phyloP scores from a whole-genome alignment of 2,329 filamentous ascomycete species.

The Ambrosiella beaveri region DNA sequence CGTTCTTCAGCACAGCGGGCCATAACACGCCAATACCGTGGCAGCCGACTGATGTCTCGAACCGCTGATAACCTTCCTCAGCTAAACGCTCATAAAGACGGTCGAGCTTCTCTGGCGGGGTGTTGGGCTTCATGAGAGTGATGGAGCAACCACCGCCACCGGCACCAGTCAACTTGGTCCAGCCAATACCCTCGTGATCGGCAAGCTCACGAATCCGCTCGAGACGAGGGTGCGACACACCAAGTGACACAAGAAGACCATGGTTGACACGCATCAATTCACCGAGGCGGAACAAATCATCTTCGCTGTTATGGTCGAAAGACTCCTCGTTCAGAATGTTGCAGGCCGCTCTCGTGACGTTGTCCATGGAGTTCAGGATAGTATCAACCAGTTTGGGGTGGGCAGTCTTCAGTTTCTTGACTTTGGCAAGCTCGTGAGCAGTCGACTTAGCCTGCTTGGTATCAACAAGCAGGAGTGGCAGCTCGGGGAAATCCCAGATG shows the following conservation, averaged over 20 bases:
- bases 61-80: slow-evolving; percentile 62
- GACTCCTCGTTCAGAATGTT: slow-evolving; percentile 39
- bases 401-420: slow-evolving; percentile 49
- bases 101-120: slow-evolving; percentile 36
- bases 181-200: slow-evolving; percentile 76
- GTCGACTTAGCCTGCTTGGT: slow-evolving; percentile 81
- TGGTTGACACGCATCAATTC: slow-evolving; percentile 90
- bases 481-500: slow-evolving; percentile 75
- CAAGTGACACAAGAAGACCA: slow-evolving; percentile 73
- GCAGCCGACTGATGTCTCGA: slow-evolving; percentile 77
- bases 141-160: slow-evolving; percentile 94
- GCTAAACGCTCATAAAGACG: slow-evolving; percentile 48
- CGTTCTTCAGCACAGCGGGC: slow-evolving; percentile 80
- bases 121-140: slow-evolving; percentile 60
- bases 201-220: slow-evolving; percentile 84
- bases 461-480: slow-evolving; percentile 79
- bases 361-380: slow-evolving; percentile 75
- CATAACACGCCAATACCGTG: slow-evolving; percentile 89
- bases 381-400: slow-evolving; percentile 64
- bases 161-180: slow-evolving; percentile 93
- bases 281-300: slow-evolving; percentile 56
- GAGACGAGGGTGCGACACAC: slow-evolving; percentile 84
- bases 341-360: slow-evolving; percentile 40
- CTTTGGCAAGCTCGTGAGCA: slow-evolving; percentile 69
- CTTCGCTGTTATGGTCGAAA: slow-evolving; percentile 48